Percentiles rank a stretch among this genome's conserved stretches.
These are phyloP conservation scores for Tarenaya hassleriana DNA, from an alignment of 345 rosid genomes.

Conservation along the genomic window DNA sequence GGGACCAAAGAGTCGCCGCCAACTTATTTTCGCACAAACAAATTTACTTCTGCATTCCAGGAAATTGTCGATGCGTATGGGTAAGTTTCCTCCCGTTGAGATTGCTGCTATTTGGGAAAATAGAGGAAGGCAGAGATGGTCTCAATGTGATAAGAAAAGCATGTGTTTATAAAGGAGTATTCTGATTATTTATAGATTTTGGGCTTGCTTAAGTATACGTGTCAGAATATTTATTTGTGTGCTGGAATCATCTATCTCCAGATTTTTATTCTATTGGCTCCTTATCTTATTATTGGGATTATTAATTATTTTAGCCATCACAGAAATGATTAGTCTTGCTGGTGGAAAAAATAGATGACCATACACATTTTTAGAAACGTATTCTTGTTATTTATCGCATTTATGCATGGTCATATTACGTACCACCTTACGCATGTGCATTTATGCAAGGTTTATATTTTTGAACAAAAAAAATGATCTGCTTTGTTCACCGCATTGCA, in stretches of 20 bases:
- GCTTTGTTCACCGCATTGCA: conserved; percentile 32
- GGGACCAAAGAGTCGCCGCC: conserved; percentile 89
- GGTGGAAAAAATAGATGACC: background rate
- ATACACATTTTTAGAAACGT: no score
- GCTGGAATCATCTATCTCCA: no score
- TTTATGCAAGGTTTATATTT: conserved; percentile 7
- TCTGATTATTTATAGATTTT: background rate
- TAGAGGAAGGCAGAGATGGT: background rate
- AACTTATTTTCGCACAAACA: conserved; percentile 83
- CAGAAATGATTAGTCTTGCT: conserved; percentile 2
- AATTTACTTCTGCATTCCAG: conserved; percentile 84
- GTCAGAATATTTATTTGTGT: background rate
- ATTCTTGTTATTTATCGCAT: conserved; percentile 8
- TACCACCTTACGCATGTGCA: background rate
- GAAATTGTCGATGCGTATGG: conserved; percentile 97
- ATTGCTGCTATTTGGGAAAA: conserved; percentile 10
- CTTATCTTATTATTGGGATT: background rate
- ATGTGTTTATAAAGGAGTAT: background rate
- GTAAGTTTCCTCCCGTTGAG: conserved; percentile 39
- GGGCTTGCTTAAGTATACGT: background rate
- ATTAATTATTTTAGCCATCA: background rate
- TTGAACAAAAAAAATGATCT: background rate
- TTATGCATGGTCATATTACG: conserved; percentile 5
- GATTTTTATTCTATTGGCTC: background rate
- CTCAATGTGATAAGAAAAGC: conserved; percentile 2